These are phyloP conservation scores for Leccinum solheimii DNA, from an alignment of 1,284 basidiomycete genomes.

Conservation along the genomic window DNA sequence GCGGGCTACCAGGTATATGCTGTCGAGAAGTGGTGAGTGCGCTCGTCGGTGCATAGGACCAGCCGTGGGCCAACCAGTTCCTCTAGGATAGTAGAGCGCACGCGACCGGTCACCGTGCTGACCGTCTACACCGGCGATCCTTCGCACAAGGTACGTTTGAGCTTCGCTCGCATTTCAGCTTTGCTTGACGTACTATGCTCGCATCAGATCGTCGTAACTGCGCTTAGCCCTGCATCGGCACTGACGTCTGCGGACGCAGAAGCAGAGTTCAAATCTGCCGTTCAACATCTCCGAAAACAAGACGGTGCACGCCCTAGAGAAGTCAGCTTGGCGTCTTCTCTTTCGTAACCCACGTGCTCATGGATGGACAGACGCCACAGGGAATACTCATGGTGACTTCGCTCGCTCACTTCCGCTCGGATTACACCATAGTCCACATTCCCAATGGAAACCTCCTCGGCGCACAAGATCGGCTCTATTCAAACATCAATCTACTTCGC, in stretches of 20 bases:
- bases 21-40: slow-evolving; percentile 75
- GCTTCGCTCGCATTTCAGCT: not conserved
- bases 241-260: slow-evolving; percentile 48
- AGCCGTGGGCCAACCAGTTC: slow-evolving; percentile 10
- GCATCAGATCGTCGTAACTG: slow-evolving; percentile 38
- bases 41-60: not conserved
- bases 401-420: slow-evolving; percentile 78
- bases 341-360: slow-evolving; percentile 16
- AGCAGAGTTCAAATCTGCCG: slow-evolving; percentile 57
- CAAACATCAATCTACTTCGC: slow-evolving; percentile 75
- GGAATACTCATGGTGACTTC: slow-evolving; percentile 79
- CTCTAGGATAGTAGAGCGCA: slow-evolving; percentile 65
- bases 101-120: slow-evolving; percentile 57
- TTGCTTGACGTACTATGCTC: slow-evolving; percentile 16
- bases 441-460: slow-evolving; percentile 67
- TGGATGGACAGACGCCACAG: slow-evolving; percentile 50
- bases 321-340: slow-evolving; percentile 33
- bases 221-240: slow-evolving; percentile 46
- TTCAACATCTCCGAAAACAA: slow-evolving; percentile 55
- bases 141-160: slow-evolving; percentile 53
- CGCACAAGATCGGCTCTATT: slow-evolving; percentile 63
- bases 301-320: slow-evolving; percentile 70
- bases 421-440: slow-evolving; percentile 77
- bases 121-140: slow-evolving; percentile 74
- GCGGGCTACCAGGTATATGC: slow-evolving; percentile 76